Evolutionary conservation across 2,329 filamentous ascomycete species (phyloP), one percentile per base, ranked within the genome.

Genomic region (Cyphellophora europaea): DNA sequence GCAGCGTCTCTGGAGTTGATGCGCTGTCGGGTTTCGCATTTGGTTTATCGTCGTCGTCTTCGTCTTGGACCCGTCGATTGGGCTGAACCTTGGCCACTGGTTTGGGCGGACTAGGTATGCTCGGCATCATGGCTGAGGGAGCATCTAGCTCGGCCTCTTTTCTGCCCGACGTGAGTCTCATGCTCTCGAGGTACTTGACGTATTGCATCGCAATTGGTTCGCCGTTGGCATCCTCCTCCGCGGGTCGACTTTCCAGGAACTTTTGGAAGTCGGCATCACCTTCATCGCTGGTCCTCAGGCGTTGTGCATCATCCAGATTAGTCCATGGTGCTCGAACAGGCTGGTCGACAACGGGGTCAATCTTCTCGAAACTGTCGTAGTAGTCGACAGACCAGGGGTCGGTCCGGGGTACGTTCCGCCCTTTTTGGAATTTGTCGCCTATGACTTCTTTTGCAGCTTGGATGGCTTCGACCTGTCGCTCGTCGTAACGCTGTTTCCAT

Each of bases 401-500:
- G 66, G 70, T 42, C 86, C 78, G 49, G 83, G 59, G 28, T 75
- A 70, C 45, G 79, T 83, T 61, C 82, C 19, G 75, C 67, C 37
- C 30, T 13, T 39, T 34, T 27, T 79, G 69, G 54, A 95, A 56
- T 58, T 96, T 85, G 46, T 77, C 67, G 53, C 82, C 71, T 55
- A 95, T 78, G 47, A 82, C 76, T 42, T 72, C 65, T 61, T 95
- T 88, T 50, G 81, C 87, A 31, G 82, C 82, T 61, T 82, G 71
- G 54, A 96, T 77, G 38, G 87, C 85, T 37, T 75, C 77, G 49
- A 93, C 69, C 64, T 96, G 89, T 55, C 81, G 76, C 11, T 79
- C 71, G 0, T 85, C 83, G 66, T 94, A 96, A 49, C 72, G 73
- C 13, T 61, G 52, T 40, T 19, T 19, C 30, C 30, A 32, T 30